Evolutionary conservation across 148 eudicot genomes (phyloP).

Genomic region (Chenopodium berlandieri): DNA sequence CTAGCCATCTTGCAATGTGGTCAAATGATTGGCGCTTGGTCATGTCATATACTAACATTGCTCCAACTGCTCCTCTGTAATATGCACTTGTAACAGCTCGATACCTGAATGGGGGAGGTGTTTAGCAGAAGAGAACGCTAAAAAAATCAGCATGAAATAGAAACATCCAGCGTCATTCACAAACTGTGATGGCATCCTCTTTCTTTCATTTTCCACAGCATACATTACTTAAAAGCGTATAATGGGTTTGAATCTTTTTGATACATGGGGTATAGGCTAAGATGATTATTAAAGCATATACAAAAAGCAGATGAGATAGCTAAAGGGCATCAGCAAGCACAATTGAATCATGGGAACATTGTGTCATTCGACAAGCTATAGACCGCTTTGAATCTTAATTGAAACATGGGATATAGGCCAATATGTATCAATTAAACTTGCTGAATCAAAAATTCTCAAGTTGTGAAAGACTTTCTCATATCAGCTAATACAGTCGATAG

Average conservation of each 20-base stretch:
- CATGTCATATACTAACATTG: conserved; percentile 45
- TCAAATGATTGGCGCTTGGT: conserved; percentile 42
- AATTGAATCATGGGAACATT: too few species aligned
- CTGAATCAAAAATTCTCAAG: neutral
- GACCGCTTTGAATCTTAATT: neutral
- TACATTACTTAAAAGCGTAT: neutral
- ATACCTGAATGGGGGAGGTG: conserved; percentile 25
- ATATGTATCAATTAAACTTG: neutral
- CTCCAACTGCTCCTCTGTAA: conserved; percentile 49
- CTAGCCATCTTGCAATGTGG: conserved; percentile 43
- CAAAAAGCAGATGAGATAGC: too few species aligned
- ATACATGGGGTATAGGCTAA: neutral
- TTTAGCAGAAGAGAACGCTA: neutral
- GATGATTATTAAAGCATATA: too few species aligned
- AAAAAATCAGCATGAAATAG: too few species aligned
- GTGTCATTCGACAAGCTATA: too few species aligned
- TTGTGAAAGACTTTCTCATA: neutral
- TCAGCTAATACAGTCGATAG: neutral
- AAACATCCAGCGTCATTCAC: neutral
- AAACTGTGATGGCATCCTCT: neutral
- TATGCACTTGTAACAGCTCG: conserved; percentile 48
- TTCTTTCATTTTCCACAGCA: neutral
- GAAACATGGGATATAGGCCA: neutral
- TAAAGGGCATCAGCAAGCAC: too few species aligned
- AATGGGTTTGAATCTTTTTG: neutral